Evolutionary conservation across 2,329 filamentous ascomycete species (phyloP), one percentile per base, ranked within the genome.

Genomic region (Colletotrichum viniferum): DNA sequence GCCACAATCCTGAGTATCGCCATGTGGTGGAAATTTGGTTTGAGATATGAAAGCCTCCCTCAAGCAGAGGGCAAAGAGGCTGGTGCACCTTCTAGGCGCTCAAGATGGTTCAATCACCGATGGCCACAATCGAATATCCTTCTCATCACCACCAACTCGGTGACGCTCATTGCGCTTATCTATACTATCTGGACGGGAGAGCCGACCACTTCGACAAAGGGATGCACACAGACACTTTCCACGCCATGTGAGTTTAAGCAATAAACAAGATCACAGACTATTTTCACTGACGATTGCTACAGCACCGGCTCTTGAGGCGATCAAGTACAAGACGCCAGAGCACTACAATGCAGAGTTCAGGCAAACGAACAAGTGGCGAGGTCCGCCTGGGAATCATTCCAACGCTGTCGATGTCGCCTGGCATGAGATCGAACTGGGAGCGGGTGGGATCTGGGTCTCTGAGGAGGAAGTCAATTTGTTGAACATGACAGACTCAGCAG

Each of bases 301-400:
- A 74, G 72, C 72, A 7, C 72, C 72, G 14, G 72, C 68, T 5
- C 70, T 74, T 14, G 72, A 74, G 5, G 68, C 61, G 0, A 62
- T 74, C 28, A 66, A 56, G 12, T 66, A 71, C 16, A 43, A 34
- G 16, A 16, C 68, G 4, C 68, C 72, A 7, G 32, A 32, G 16
- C 72, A 74, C 13, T 74, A 74, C 16, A 66, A 72, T 16, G 72
- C 72, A 7, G 72, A 72, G 28, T 74, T 74, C 30, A 71, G 72
- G 24, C 72, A 74, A 24, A 67, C 55, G 1, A 74, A 74, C 30
- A 74, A 72, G n/a, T 74, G 72, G 72, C 72, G 72, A 16, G 72
- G 61, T 3, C 68, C 68, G 2, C 68, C 72, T 18, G 68, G 72
- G 3, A 61, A 58, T 5, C 72, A 74, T 21, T 74, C 72, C 21